Conservation (phyloP, 345 rosid species). For the Citrus unshiu region DNA sequence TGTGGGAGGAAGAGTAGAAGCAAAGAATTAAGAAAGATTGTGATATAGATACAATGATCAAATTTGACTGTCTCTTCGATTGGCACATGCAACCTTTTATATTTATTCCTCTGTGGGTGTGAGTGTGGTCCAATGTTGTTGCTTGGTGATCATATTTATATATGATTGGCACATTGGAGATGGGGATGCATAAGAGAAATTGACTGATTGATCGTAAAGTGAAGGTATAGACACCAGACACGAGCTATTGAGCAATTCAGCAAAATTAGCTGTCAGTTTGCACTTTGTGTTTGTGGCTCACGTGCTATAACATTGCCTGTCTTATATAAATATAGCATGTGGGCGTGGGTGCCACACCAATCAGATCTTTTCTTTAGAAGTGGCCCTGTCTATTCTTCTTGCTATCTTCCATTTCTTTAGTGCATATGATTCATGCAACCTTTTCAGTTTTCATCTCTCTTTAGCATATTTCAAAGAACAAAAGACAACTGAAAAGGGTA, state of each 20-base stretch:
- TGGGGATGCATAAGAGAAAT: neutral
- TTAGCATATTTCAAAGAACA: too few species aligned
- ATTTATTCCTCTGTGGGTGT: neutral
- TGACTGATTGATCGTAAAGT: neutral
- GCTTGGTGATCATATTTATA: neutral
- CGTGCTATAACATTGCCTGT: neutral
- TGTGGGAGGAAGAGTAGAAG: neutral
- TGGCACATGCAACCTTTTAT: constrained; percentile 1
- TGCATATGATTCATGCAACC: too few species aligned
- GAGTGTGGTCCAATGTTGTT: neutral
- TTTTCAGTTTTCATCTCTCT: too few species aligned
- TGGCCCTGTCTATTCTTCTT: neutral
- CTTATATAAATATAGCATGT: neutral
- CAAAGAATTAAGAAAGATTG: neutral
- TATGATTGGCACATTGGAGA: neutral
- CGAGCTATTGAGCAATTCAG: too few species aligned
- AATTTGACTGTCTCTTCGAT: neutral
- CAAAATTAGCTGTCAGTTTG: constrained; percentile 4
- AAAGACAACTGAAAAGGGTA: too few species aligned
- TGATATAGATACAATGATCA: neutral
- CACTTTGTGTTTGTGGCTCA: constrained; percentile 3
- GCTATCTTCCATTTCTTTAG: neutral
- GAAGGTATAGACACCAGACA: too few species aligned
- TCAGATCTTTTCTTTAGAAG: neutral
- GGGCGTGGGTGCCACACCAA: constrained; percentile 5